Evolutionary conservation across 148 eudicot genomes (phyloP).

Genomic region (Amaranthus cruentus): DNA sequence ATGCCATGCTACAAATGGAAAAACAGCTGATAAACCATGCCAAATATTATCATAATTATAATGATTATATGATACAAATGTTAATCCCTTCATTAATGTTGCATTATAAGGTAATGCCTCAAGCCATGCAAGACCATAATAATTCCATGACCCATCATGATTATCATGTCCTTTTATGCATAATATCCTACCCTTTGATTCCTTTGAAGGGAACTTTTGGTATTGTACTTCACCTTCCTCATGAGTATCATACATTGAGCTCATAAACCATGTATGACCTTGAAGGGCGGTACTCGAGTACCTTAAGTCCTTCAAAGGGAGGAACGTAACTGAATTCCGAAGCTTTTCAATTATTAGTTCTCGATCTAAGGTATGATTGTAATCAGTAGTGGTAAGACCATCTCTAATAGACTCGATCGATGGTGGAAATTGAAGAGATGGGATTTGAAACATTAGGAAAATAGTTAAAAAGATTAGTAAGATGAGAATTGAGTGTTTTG

Average conservation of each 20-base stretch:
- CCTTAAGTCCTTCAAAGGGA: constrained; percentile 68
- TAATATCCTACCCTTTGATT: constrained; percentile 48
- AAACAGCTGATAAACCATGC: constrained; percentile 62
- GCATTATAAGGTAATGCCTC: constrained; percentile 51
- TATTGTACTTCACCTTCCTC: constrained; percentile 61
- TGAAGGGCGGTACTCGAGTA: constrained; percentile 35
- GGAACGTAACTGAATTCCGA: constrained; percentile 49
- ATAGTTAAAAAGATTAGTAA: constrained; percentile 22
- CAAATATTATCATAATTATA: constrained; percentile 59
- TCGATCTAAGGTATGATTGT: background rate
- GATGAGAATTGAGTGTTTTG: constrained; percentile 37
- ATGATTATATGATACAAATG: constrained; percentile 68
- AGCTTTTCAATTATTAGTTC: constrained; percentile 33
- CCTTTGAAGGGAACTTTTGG: constrained; percentile 57
- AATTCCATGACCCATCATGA: constrained; percentile 74
- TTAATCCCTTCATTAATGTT: constrained; percentile 47
- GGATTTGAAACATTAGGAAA: constrained; percentile 43
- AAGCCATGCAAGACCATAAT: constrained; percentile 68
- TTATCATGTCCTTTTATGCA: constrained; percentile 61
- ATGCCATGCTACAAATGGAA: constrained; percentile 72
- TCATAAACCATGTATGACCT: constrained; percentile 96
- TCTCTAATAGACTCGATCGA: constrained; percentile 3
- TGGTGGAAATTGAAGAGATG: constrained; percentile 25
- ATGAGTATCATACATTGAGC: constrained; percentile 57
- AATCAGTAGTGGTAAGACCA: no score